Evolutionary conservation across 495 filamentous ascomycete genomes (phyloP).

Genomic region (Daldinia childiae): DNA sequence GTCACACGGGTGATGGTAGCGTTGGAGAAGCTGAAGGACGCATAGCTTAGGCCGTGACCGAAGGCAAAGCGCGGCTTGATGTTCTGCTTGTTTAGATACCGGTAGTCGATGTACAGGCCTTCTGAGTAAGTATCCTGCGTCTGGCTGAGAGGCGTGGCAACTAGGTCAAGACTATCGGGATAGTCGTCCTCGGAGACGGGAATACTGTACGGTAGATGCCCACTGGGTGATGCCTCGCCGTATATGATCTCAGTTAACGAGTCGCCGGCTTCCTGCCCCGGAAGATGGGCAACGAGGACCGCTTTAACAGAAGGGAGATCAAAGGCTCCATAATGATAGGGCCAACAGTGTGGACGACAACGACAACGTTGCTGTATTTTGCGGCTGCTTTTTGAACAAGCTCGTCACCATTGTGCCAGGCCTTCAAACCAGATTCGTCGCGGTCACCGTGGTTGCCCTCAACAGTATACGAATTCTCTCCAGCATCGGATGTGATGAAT

Average conservation of each 20-base stretch:
- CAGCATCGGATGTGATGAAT: constrained; percentile 73
- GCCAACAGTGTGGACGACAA: constrained; percentile 81
- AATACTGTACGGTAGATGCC: constrained; percentile 85
- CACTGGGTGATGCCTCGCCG: constrained; percentile 78
- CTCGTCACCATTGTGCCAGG: constrained; percentile 76
- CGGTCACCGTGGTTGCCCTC: constrained; percentile 79
- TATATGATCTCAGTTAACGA: constrained; percentile 79
- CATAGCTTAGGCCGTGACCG: constrained; percentile 71
- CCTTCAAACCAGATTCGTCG: constrained; percentile 63
- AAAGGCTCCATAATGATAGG: constrained; percentile 74
- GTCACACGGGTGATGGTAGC: constrained; percentile 56
- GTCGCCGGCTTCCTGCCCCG: constrained; percentile 81
- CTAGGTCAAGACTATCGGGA: constrained; percentile 56
- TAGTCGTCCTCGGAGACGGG: constrained; percentile 65
- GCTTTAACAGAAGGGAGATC: constrained; percentile 75
- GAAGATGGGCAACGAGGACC: constrained; percentile 79
- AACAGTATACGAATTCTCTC: constrained; percentile 78
- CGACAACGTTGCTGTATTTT: constrained; percentile 74
- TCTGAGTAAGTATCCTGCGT: constrained; percentile 79
- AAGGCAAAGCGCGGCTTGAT: constrained; percentile 74
- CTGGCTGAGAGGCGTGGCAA: constrained; percentile 68
- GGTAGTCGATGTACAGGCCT: constrained; percentile 75
- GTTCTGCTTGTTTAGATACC: constrained; percentile 65
- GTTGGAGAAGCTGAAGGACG: constrained; percentile 62
- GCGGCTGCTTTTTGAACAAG: constrained; percentile 73